phyloP scores from a whole-genome alignment of 345 rosid species.

The Brassica incana region DNA sequence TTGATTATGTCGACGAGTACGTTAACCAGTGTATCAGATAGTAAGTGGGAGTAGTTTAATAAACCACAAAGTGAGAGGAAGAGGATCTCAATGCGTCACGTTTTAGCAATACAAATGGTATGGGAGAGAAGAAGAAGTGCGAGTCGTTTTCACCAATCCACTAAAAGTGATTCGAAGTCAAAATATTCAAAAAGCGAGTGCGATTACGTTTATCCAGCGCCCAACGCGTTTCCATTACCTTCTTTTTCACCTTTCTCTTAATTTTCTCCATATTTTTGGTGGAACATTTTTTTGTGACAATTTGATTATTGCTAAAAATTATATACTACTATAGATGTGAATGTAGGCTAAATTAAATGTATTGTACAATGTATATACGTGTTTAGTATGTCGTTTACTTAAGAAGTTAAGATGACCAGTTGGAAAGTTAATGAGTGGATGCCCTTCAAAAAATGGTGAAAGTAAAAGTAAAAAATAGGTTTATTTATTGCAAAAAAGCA shows the following conservation, averaged over 20 bases:
- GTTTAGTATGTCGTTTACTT: background rate
- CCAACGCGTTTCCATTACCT: slow-evolving; percentile 14
- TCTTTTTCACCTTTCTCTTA: background rate
- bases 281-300: background rate
- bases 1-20: background rate
- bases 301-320: background rate
- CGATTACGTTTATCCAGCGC: slow-evolving; percentile 30
- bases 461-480: background rate
- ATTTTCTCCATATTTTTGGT: slow-evolving; percentile 2
- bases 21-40: background rate
- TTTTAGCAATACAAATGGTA: slow-evolving; percentile 16
- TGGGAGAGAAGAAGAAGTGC: slow-evolving; percentile 40
- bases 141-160: slow-evolving; percentile 33
- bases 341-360: background rate
- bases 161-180: slow-evolving; percentile 24
- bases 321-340: background rate
- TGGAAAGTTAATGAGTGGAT: background rate
- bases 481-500: slow-evolving; percentile 25
- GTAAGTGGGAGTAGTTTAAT: background rate
- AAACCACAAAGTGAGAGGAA: slow-evolving; percentile 30
- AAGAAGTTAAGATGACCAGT: background rate
- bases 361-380: background rate
- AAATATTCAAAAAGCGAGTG: slow-evolving; percentile 34
- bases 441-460: background rate
- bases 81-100: slow-evolving; percentile 30